Evolutionary conservation across 1,284 basidiomycete genomes (phyloP), one percentile per base, ranked within the genome.

Genomic region (Fomitiporia mediterranea): DNA sequence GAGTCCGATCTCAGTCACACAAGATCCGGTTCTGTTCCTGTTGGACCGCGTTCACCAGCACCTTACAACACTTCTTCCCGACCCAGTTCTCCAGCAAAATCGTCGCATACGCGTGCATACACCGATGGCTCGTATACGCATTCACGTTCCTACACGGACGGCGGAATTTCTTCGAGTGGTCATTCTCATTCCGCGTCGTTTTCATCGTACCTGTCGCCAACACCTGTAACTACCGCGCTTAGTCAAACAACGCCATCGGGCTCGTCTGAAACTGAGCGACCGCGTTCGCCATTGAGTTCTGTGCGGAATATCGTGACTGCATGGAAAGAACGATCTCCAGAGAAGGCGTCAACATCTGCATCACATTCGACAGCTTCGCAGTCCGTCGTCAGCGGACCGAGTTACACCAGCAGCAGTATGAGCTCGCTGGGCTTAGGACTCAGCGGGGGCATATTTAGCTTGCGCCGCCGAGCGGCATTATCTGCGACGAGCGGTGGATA

Each of bases 281-380:
- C 57, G n/a, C 78, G 83, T 4, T 86, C 84, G 3, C 86, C 87
- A 1, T 72, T 89, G 13, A 75, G 81, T 0, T 83, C 83, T 9
- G 86, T 93, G 32, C 78, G 86, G 25, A 91, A 88, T 60, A 84
- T 92, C 57, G 85, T 94, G 9, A 81, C 83, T 0, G 77, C 85
- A 2, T 93, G 89, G 89, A 89, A 86, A 67, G 83, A 84, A 61
- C 79, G 80, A 30, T 74, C 2, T 70, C 68, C 42, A 64, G 69
- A 38, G 71, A 62, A 40, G 66, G 67, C 59, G 30, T 61, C 40
- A 39, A 55, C 60, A 15, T 64, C 67, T 13, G 57, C 66, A 47
- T 62, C 68, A 59, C 64, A 62, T 1, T 64, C 68, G 3, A 49
- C 65, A 46, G 68, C 68, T 15, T 60, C 64, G 1, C 53, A 59